Percentiles rank a stretch among this genome's conserved stretches.
Conservation (phyloP, 169 alveolate genomes). For the Plasmodium ovale region DNA sequence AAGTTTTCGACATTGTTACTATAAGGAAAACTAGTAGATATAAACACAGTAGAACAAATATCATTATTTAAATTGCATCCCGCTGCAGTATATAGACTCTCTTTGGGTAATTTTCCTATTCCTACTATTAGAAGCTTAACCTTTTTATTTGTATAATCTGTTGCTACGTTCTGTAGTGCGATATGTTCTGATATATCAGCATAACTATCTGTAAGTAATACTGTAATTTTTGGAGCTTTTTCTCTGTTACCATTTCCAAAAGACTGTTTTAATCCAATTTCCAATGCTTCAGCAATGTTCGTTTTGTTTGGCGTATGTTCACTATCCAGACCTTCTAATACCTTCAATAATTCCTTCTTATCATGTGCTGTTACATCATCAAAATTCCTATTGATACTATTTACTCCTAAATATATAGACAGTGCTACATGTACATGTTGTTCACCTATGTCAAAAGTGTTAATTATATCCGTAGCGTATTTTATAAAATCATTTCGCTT, state of each 20-base stretch:
- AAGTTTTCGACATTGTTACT: constrained; percentile 7
- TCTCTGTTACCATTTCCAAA: constrained; percentile 62
- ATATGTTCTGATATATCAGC: constrained; percentile 37
- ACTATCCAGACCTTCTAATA: constrained; percentile 7
- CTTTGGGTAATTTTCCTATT: constrained; percentile 7
- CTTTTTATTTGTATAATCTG: constrained; percentile 26
- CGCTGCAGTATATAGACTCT: constrained; percentile 20
- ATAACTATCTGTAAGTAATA: constrained; percentile 55
- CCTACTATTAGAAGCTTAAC: constrained; percentile 49
- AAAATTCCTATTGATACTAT: constrained; percentile 2
- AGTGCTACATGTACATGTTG: constrained; percentile 40
- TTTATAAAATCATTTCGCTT: not conserved
- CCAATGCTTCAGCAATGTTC: constrained; percentile 32
- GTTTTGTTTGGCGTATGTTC: constrained; percentile 5
- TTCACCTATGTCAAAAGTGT: constrained; percentile 12
- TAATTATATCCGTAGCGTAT: constrained; percentile 28
- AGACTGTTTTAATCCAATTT: constrained; percentile 37
- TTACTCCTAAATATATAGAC: constrained; percentile 26
- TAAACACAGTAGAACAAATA: constrained; percentile 35
- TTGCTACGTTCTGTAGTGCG: constrained; percentile 8
- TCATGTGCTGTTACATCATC: constrained; percentile 5
- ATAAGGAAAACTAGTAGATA: constrained; percentile 18
- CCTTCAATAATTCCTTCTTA: constrained; percentile 28
- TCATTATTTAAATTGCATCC: constrained; percentile 30
- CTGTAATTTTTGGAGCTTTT: constrained; percentile 46